Evolutionary conservation across 345 rosid species (phyloP), one percentile per base, ranked within the genome.

Genomic region (Rubroshorea leprosula): DNA sequence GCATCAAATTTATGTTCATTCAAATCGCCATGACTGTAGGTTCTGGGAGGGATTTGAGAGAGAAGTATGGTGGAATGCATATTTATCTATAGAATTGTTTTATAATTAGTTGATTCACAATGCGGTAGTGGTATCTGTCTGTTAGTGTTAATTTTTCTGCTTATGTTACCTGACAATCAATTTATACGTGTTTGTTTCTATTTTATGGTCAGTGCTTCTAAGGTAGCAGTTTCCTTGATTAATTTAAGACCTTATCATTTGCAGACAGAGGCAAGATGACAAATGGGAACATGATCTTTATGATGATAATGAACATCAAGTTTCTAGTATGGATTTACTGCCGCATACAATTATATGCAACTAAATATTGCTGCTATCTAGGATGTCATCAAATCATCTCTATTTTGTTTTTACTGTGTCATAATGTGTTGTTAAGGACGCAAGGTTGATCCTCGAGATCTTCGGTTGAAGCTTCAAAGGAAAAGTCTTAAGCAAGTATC

Each of bases 201-300:
- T n/a, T 38, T 55, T 35, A n/a, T 43, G 44, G 16, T 17, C 8
- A 23, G 23, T 41, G 15, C 26, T 61, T 44, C 45, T 63, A 20
- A 55, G 44, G 35, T 25, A 14, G 17, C 14, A 55, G n/a, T 15
- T 10, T 1, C 41, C 12, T 10, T 8, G 14, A 48, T 21, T 38
- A 12, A 58, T 54, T 62, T 35, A 23, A n/a, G 61, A 47, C 20
- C n/a, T 19, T 58, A 14, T 48, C 21, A 67, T 66, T 72, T 78
- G 74, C 90, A 94, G 97, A 72, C 90, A 81, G 76, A 81, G 99
- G 81, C 90, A 82, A 65, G 92, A 84, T 65, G 97, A 94, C 71
- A 94, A 81, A 71, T 94, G 99, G 99, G 93, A 90, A 78, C 99
- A 94, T 69, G 99, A 94, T 81, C 96, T 94, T 68, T 90, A 65